Percentiles rank a stretch among this genome's conserved stretches.
Evolutionary conservation across 805 yeast species (phyloP).

Genomic region (Barnettozyma botsteinii): DNA sequence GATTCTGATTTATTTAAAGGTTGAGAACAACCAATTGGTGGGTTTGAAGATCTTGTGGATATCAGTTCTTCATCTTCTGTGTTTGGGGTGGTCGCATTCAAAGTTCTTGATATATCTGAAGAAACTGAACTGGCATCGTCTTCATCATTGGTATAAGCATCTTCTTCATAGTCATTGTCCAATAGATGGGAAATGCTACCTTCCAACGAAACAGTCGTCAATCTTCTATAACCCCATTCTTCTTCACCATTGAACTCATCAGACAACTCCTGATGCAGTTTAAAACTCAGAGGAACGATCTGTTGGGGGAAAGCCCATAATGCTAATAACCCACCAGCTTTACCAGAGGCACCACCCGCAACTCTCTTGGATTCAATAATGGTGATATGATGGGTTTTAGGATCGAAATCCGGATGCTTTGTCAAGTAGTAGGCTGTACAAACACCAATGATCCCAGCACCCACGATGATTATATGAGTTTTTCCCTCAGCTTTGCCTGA

Average conservation of each 20-base stretch:
- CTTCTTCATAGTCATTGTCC: constrained; percentile 19
- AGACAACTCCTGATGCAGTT: constrained; percentile 77
- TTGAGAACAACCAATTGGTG: constrained; percentile 3
- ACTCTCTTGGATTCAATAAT: constrained; percentile 84
- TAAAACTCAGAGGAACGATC: constrained; percentile 82
- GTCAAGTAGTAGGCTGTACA: constrained; percentile 89
- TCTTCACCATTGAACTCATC: constrained; percentile 74
- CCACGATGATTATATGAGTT: constrained; percentile 76
- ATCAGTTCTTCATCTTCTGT: constrained; percentile 14
- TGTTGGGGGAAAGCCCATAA: constrained; percentile 97
- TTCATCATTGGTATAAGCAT: constrained; percentile 6
- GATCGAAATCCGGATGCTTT: constrained; percentile 73
- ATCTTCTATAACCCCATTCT: constrained; percentile 89
- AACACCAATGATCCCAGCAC: constrained; percentile 95
- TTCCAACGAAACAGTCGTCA: constrained; percentile 81
- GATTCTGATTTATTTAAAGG: constrained; percentile 12
- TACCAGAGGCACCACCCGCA: constrained; percentile 97
- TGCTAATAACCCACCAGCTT: constrained; percentile 94
- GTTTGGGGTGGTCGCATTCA: constrained; percentile 1
- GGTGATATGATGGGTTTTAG: constrained; percentile 71
- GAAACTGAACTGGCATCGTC: constrained; percentile 25
- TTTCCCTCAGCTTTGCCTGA: constrained; percentile 41
- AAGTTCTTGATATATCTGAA: constrained; percentile 14
- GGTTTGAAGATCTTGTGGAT: not conserved
- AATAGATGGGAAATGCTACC: constrained; percentile 54